phyloP scores from a whole-genome alignment of 2,329 filamentous ascomycete species.

The Capronia coronata region DNA sequence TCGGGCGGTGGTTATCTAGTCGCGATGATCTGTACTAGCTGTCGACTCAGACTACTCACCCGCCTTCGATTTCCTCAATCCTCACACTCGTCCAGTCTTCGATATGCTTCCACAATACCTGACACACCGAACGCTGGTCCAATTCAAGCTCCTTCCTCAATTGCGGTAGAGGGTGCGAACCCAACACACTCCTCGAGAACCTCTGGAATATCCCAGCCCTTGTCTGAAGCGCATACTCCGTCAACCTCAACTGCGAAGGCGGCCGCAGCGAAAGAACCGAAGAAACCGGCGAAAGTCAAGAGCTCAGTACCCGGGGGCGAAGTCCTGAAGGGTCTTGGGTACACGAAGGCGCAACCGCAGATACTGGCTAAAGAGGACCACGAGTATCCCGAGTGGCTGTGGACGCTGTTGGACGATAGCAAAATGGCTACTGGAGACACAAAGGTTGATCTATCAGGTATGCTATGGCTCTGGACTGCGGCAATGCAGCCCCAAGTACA shows the following conservation, averaged over 20 bases:
- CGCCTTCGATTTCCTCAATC: conserved; percentile 10
- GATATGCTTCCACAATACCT: conserved; percentile 19
- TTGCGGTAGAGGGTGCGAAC: conserved; percentile 12
- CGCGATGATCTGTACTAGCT: conserved; percentile 26
- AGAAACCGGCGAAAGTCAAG: conserved; percentile 30
- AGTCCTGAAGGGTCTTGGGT: conserved; percentile 40
- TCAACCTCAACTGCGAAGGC: conserved; percentile 18
- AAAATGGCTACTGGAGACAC: conserved; percentile 32
- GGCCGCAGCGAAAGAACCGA: conserved; percentile 29
- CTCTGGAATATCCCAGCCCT: neutral
- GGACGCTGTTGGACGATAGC: conserved; percentile 39
- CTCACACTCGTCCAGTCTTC: conserved; percentile 1
- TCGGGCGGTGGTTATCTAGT: neutral
- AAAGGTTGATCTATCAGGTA: conserved; percentile 39
- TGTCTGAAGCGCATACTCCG: conserved; percentile 22
- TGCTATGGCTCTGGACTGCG: neutral
- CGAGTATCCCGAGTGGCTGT: conserved; percentile 46
- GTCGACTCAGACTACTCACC: conserved; percentile 20
- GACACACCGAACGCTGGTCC: conserved; percentile 21
- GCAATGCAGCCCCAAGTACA: neutral
- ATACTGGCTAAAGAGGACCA: conserved; percentile 41
- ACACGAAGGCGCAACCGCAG: conserved; percentile 43
- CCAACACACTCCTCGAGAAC: conserved; percentile 30
- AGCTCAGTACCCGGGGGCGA: conserved; percentile 39
- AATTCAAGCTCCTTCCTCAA: conserved; percentile 18